phyloP scores from a whole-genome alignment of 2,329 filamentous ascomycete species.

The Fusarium sp. region DNA sequence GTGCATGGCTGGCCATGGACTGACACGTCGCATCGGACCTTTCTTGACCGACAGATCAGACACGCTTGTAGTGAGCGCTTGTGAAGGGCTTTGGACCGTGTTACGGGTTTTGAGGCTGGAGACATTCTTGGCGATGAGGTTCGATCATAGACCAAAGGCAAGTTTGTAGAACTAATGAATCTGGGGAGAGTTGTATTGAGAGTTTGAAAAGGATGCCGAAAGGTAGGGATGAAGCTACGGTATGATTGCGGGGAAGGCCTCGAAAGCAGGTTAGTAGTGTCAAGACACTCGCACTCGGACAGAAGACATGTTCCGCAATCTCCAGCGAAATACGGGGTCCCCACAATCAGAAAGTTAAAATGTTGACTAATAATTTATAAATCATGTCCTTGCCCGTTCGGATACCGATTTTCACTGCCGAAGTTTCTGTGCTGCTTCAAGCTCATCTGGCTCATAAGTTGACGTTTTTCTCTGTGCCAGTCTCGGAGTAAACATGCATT shows the following conservation, averaged over 20 bases:
- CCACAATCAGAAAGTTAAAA: neutral
- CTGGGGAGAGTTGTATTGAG: no score
- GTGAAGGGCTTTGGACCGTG: neutral
- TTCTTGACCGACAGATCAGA: neutral
- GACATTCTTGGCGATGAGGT: neutral
- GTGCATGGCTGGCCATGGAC: neutral
- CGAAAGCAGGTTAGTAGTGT: neutral
- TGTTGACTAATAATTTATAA: neutral
- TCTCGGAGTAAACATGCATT: rapidly evolving
- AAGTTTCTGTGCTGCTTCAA: neutral
- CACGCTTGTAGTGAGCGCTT: neutral
- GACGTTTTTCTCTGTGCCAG: neutral
- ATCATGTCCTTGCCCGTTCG: neutral
- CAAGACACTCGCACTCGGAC: neutral
- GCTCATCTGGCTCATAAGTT: neutral
- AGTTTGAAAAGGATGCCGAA: neutral
- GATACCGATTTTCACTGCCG: neutral
- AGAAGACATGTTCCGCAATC: neutral
- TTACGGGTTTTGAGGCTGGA: rapidly evolving
- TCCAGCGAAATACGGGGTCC: neutral
- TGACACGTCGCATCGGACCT: neutral
- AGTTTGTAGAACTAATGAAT: no score
- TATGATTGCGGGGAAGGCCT: neutral
- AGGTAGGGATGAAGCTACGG: neutral
- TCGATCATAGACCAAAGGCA: rapidly evolving